Conservation (phyloP, 2,329 filamentous ascomycete genomes). For the Neonectria hederae region DNA sequence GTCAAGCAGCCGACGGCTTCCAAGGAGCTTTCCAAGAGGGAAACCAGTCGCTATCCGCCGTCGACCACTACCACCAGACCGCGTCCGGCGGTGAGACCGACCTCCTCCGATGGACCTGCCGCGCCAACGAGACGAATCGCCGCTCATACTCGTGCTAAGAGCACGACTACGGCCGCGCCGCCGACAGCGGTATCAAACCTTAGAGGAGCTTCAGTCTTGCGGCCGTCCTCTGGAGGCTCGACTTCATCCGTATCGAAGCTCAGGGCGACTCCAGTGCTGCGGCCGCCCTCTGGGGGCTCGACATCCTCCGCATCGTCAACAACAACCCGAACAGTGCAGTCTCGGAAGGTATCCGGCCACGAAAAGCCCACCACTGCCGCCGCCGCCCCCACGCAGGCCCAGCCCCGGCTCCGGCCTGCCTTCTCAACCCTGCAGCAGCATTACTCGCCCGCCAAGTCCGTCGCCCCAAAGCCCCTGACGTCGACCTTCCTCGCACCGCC, state of each 20-base stretch:
- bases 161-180: conserved; percentile 41
- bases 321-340: conserved; percentile 28
- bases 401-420: conserved; percentile 58
- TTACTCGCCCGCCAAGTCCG: conserved; percentile 70
- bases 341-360: conserved; percentile 25
- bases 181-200: conserved; percentile 28
- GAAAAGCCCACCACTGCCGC: conserved; percentile 29
- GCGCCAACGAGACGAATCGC: conserved; percentile 33
- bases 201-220: conserved; percentile 40
- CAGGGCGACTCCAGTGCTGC: conserved; percentile 41
- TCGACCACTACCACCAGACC: conserved; percentile 46
- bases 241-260: conserved; percentile 27
- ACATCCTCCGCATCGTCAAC: conserved; percentile 31
- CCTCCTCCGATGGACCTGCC: conserved; percentile 42
- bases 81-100: conserved; percentile 42
- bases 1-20: conserved; percentile 30
- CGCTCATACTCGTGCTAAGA: conserved; percentile 46
- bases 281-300: conserved; percentile 44
- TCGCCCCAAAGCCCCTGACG: conserved; percentile 69
- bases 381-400: conserved; percentile 34
- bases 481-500: conserved; percentile 66
- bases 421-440: conserved; percentile 74
- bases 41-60: conserved; percentile 47
- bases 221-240: conserved; percentile 44
- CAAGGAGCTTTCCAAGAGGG: conserved; percentile 30